Base-by-base conservation (phyloP, 345 rosid genomes). In the Trapa incisa region DNA sequence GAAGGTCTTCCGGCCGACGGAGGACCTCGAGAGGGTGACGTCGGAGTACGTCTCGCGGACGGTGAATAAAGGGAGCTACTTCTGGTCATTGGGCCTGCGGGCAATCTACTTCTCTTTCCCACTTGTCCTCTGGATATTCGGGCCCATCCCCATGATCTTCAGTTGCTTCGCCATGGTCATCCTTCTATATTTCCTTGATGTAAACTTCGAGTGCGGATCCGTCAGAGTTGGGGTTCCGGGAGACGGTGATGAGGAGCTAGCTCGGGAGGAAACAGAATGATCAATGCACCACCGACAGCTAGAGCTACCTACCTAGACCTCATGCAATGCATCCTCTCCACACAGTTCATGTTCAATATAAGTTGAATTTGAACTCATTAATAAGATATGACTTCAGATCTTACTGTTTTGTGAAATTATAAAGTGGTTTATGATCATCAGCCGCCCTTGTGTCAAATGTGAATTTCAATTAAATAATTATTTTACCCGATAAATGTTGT, bases 21-120 rank as follows among this genome's bases (percentile, higher is more conserved):
- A 38, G 38, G 78, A 65, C 67, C 79, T 74, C 32, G 70, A 70
- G 41, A 76, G 73, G 64, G 78, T 77, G 16, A 81, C 85, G 14
- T 76, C 77, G 2, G 87, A 89, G 45, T 87, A 84, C 61, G 96
- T 89, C 70, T 84, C 86, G 3, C 65, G 75, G 67, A 81, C 84
- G 2, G 85, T 92, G 29, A 89, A 92, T 39, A 73, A 81, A 53
- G 96, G 96, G 1, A 86, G 96, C 76, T 89, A 89, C 72, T 89
- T 92, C 69, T 92, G 98, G 98, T 88, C 96, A 3, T 67, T 87
- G 48, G 96, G 98, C 1, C 80, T 92, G 17, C 75, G 98, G 13
- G 91, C 96, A 4, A 89, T 89, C 56, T 89, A 92, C 78, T 87
- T 92, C 82, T 92, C 98, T 0, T 79, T 85, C 61, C 98, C 98